Evolutionary conservation across 2,329 filamentous ascomycete genomes (phyloP).

Genomic region (Cercospora zeina): DNA sequence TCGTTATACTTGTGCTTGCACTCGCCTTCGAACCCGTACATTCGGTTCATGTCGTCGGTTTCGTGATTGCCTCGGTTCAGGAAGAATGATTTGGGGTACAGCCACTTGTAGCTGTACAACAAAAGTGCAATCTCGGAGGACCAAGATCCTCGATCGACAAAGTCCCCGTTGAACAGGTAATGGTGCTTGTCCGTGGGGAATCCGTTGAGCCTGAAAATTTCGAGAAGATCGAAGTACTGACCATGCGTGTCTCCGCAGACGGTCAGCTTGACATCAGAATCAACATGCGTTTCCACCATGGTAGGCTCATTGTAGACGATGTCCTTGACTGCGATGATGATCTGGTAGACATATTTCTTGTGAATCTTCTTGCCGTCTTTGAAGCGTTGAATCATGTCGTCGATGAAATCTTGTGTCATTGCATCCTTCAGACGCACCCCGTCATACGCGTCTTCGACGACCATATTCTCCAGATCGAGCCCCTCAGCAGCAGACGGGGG

Average conservation of each 20-base stretch:
- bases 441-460: conserved; percentile 80
- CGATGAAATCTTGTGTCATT: conserved; percentile 96
- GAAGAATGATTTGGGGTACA: conserved; percentile 81
- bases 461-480: conserved; percentile 82
- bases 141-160: conserved; percentile 97
- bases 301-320: conserved; percentile 90
- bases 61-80: conserved; percentile 98
- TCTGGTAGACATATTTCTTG: conserved; percentile 96
- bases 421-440: conserved; percentile 72
- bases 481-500: conserved; percentile 90
- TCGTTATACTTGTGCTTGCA: conserved; percentile 98
- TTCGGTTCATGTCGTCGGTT: conserved; percentile 90
- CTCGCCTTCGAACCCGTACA: conserved; percentile 97
- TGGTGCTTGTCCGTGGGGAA: conserved; percentile 80
- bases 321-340: conserved; percentile 84
- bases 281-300: conserved; percentile 90
- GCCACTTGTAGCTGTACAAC: conserved; percentile 95
- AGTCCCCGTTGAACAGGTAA: conserved; percentile 98
- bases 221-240: conserved; percentile 96
- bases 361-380: conserved; percentile 94
- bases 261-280: conserved; percentile 75
- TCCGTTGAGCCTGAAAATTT: conserved; percentile 91
- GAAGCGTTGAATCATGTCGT: conserved; percentile 96
- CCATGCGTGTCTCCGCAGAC: conserved; percentile 98
- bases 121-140: conserved; percentile 94